A percentile compares a stretch with the other conserved stretches of the same genome.
Conservation (phyloP, 2,329 filamentous ascomycete genomes). For the Nakataea oryzae region DNA sequence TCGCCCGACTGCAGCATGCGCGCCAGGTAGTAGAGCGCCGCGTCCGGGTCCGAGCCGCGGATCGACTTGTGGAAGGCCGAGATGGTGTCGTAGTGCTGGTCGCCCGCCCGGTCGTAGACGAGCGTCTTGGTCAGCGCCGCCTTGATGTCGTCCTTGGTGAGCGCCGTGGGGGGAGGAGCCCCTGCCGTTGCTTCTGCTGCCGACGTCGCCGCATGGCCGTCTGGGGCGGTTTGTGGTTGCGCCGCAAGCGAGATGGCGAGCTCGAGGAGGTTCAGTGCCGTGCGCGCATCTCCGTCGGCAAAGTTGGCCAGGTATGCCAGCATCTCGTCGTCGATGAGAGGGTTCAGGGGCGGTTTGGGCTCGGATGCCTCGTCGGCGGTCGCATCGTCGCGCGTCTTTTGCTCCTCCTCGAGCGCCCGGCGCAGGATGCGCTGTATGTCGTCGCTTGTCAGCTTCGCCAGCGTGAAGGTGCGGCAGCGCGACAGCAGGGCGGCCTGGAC, state of each 20-base stretch:
- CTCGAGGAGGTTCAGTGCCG: constrained; percentile 84
- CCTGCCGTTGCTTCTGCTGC: neutral
- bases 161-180: constrained; percentile 38
- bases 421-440: constrained; percentile 65
- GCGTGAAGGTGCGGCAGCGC: constrained; percentile 81
- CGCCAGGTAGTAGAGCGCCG: constrained; percentile 85
- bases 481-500: constrained; percentile 80
- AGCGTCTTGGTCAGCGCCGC: constrained; percentile 78
- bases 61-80: constrained; percentile 95
- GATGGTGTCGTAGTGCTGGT: constrained; percentile 97
- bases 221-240: constrained; percentile 8
- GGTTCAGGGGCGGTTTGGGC: constrained; percentile 17
- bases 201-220: neutral
- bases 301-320: constrained; percentile 76
- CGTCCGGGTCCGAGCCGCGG: constrained; percentile 76
- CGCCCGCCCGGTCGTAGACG: constrained; percentile 88
- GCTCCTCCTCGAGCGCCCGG: constrained; percentile 60
- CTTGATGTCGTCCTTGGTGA: constrained; percentile 71
- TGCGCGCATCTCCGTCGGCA: constrained; percentile 85
- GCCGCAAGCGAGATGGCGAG: constrained; percentile 69
- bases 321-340: constrained; percentile 66
- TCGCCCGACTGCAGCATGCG: constrained; percentile 94
- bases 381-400: constrained; percentile 2
- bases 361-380: constrained; percentile 32
- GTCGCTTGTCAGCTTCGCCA: constrained; percentile 62